Evolutionary conservation across 495 filamentous ascomycete genomes (phyloP).

Genomic region (Aspergillus biplanus): DNA sequence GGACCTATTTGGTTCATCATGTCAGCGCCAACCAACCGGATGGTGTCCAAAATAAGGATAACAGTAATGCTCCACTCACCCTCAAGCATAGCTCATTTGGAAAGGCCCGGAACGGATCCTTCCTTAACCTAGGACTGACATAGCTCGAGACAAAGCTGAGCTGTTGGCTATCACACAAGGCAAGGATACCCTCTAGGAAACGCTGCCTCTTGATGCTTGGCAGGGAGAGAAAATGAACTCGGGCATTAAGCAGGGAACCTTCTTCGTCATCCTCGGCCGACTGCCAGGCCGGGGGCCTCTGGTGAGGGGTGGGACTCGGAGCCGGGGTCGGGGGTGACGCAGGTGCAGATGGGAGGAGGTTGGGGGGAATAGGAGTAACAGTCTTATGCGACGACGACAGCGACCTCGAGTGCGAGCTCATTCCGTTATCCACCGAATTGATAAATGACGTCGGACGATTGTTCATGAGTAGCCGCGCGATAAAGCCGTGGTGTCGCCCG

Average conservation of each 20-base stretch:
- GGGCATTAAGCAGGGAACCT: constrained; percentile 55
- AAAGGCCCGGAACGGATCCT: constrained; percentile 88
- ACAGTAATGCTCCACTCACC: constrained; percentile 49
- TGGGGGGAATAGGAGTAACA: constrained; percentile 56
- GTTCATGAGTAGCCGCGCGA: constrained; percentile 31
- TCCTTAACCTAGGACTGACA: constrained; percentile 88
- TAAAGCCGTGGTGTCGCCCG: constrained; percentile 22
- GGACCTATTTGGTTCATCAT: constrained; percentile 57
- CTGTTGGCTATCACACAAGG: constrained; percentile 90
- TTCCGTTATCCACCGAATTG: constrained; percentile 35
- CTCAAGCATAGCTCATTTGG: constrained; percentile 91
- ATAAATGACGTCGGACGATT: constrained; percentile 37
- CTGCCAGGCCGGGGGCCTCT: constrained; percentile 62
- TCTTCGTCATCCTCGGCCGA: constrained; percentile 61
- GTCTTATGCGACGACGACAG: constrained; percentile 57
- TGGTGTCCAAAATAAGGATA: constrained; percentile 7
- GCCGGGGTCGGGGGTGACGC: constrained; percentile 72
- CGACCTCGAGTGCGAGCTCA: constrained; percentile 47
- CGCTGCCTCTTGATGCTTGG: constrained; percentile 58
- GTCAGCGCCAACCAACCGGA: constrained; percentile 10
- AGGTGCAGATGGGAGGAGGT: constrained; percentile 66
- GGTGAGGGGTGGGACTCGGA: constrained; percentile 67
- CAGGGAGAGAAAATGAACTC: constrained; percentile 58
- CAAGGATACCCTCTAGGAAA: constrained; percentile 81
- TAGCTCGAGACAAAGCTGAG: constrained; percentile 94